phyloP scores from a whole-genome alignment of 495 filamentous ascomycete species.

The Podospora pseudopauciseta region DNA sequence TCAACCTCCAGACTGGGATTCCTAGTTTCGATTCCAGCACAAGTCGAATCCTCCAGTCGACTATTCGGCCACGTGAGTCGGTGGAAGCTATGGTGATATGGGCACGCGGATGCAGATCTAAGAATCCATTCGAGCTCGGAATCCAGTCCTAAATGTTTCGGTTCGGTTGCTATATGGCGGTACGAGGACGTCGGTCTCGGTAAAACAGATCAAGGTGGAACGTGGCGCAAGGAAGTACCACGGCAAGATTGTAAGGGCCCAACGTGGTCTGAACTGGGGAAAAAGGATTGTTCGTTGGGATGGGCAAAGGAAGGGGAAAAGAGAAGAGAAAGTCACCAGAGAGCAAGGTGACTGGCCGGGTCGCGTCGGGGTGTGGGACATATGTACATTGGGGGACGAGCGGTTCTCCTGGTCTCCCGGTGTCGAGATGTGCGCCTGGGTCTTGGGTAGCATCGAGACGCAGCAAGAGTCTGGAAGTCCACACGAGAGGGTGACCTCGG shows the following conservation, averaged over 20 bases:
- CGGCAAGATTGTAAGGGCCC: not conserved
- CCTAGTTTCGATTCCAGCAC: not conserved
- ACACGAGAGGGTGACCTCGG: conserved; percentile 8
- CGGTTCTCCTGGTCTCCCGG: not conserved
- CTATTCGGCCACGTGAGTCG: not conserved
- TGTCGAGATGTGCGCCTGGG: conserved; percentile 12
- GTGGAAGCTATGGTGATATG: not conserved
- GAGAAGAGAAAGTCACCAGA: conserved; percentile 12
- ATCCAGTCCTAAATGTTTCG: conserved; percentile 5
- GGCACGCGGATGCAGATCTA: not conserved
- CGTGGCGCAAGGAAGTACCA: not conserved
- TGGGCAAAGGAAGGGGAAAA: not conserved
- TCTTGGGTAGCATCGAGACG: not conserved
- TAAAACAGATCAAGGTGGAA: not conserved
- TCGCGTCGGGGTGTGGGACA: conserved; percentile 17
- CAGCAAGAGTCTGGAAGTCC: conserved; percentile 4
- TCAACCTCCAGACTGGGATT: not conserved
- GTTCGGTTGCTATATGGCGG: not conserved
- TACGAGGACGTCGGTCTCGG: not conserved
- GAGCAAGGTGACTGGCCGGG: conserved; percentile 6
- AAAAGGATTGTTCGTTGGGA: conserved; percentile 7
- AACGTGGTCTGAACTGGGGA: not conserved
- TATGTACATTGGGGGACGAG: conserved; percentile 13
- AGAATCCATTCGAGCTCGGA: conserved; percentile 14
- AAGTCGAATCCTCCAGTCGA: not conserved